These are phyloP conservation scores for Sporothrix pallida DNA, from an alignment of 2,329 filamentous ascomycete species.

Conservation along the genomic window DNA sequence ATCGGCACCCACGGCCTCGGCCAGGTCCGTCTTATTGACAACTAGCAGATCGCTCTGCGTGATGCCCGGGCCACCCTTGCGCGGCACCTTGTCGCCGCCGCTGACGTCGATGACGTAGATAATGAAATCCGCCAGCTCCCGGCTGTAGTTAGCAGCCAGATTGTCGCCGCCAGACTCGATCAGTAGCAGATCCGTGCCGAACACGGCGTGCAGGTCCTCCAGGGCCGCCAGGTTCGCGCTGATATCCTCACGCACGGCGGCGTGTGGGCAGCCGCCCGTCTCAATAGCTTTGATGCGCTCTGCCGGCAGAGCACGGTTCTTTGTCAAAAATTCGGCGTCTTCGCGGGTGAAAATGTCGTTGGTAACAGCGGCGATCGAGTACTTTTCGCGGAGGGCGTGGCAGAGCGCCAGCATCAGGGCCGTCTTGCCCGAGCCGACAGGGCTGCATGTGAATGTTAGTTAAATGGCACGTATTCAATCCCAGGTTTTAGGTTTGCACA, in stretches of 20 bases:
- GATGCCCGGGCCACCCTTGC: constrained; percentile 95
- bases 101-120: constrained; percentile 98
- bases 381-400: constrained; percentile 76
- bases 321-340: constrained; percentile 96
- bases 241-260: constrained; percentile 96
- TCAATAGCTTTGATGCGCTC: constrained; percentile 92
- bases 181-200: constrained; percentile 82
- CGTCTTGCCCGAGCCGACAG: constrained; percentile 96
- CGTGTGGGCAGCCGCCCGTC: constrained; percentile 95
- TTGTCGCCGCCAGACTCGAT: constrained; percentile 98
- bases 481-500: neutral
- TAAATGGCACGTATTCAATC: too few species aligned
- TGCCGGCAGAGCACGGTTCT: constrained; percentile 80
- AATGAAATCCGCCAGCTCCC: constrained; percentile 96
- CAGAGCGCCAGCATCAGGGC: constrained; percentile 95
- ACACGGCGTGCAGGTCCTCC: constrained; percentile 82
- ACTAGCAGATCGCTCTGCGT: constrained; percentile 93
- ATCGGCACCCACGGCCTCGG: constrained; percentile 88
- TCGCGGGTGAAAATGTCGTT: constrained; percentile 99
- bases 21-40: constrained; percentile 97
- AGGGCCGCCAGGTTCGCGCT: constrained; percentile 90
- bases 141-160: constrained; percentile 92
- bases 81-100: constrained; percentile 93
- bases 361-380: constrained; percentile 92
- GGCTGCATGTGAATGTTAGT: constrained; percentile 56